Evolutionary conservation across 2,329 filamentous ascomycete species (phyloP).

Genomic region (Microthyrium microscopicum): DNA sequence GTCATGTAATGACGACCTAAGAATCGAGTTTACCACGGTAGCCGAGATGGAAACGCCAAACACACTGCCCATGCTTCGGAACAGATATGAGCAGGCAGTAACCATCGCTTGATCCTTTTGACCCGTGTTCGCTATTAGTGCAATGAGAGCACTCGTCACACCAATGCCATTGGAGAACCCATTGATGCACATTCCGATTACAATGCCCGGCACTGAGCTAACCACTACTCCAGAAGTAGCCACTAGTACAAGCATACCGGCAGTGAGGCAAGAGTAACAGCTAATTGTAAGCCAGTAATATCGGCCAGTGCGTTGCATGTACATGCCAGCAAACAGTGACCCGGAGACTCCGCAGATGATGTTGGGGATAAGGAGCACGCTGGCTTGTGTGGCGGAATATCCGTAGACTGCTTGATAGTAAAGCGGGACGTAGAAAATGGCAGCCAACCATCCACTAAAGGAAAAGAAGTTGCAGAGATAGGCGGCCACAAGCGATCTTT

Average conservation of each 20-base stretch:
- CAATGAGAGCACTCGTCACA: constrained; percentile 56
- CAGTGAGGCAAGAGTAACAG: constrained; percentile 35
- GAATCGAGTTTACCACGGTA: constrained; percentile 52
- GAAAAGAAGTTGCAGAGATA: constrained; percentile 60
- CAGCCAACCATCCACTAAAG: constrained; percentile 41
- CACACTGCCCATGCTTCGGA: constrained; percentile 53
- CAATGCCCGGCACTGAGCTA: constrained; percentile 34
- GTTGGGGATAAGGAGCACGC: constrained; percentile 48
- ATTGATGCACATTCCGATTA: constrained; percentile 38
- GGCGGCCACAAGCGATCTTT: constrained; percentile 46
- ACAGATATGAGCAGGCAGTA: constrained; percentile 66
- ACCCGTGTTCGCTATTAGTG: constrained; percentile 51
- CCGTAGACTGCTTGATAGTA: constrained; percentile 61
- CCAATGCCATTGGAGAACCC: constrained; percentile 41
- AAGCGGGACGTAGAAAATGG: constrained; percentile 58
- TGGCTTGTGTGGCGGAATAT: constrained; percentile 45
- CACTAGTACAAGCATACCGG: constrained; percentile 39
- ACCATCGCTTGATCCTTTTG: constrained; percentile 55
- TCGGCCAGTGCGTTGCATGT: constrained; percentile 53
- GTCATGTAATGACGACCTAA: constrained; percentile 39
- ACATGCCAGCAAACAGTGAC: constrained; percentile 45
- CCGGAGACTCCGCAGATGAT: constrained; percentile 46
- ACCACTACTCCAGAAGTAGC: constrained; percentile 37
- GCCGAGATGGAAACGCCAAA: constrained; percentile 53
- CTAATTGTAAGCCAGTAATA: constrained; percentile 53